These are phyloP conservation scores for Phoma sp. DNA, from an alignment of 2,329 filamentous ascomycete species.

Conservation along the genomic window DNA sequence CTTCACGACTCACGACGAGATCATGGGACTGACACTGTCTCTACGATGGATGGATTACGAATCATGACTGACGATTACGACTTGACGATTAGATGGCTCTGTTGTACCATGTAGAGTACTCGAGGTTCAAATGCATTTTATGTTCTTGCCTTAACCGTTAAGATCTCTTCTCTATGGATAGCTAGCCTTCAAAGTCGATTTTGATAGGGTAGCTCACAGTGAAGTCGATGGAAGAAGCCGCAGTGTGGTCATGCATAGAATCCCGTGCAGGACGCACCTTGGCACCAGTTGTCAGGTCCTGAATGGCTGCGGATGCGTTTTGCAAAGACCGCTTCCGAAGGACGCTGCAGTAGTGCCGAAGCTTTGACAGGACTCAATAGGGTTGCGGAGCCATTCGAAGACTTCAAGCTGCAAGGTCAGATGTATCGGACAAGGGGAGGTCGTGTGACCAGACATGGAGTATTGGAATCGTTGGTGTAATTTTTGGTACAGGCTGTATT, in stretches of 20 bases:
- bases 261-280: constrained; percentile 21
- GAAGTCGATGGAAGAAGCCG: neutral
- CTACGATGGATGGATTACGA: constrained; percentile 17
- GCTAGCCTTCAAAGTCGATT: neutral
- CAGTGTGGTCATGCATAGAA: constrained; percentile 16
- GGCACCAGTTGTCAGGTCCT: constrained; percentile 35
- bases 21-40: neutral
- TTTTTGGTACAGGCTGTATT: constrained; percentile 50
- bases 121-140: constrained; percentile 17
- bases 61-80: constrained; percentile 24
- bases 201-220: neutral
- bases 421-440: too few relatives aligned
- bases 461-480: constrained; percentile 47
- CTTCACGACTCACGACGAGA: neutral
- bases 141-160: neutral
- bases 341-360: constrained; percentile 6
- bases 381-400: constrained; percentile 8
- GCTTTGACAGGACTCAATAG: neutral
- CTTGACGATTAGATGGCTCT: constrained; percentile 12
- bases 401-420: neutral
- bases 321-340: constrained; percentile 1
- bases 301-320: constrained; percentile 28
- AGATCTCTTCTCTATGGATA: too few relatives aligned
- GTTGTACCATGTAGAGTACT: constrained; percentile 25
- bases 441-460: constrained; percentile 6